Evolutionary conservation across 257 asterid species (phyloP).

Genomic region (Ilex aquifolium): DNA sequence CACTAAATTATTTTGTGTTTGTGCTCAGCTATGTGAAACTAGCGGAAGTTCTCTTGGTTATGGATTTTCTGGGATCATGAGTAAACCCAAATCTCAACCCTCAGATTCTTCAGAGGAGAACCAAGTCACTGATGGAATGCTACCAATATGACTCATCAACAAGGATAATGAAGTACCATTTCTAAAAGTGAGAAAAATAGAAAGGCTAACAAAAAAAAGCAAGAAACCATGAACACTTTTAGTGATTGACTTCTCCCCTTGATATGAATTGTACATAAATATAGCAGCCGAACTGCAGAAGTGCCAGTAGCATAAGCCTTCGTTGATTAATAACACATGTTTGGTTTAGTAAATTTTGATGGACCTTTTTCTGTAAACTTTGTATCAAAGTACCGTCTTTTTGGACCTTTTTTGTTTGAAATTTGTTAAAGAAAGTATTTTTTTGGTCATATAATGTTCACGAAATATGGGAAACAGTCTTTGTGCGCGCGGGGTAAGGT

Average conservation of each 20-base stretch:
- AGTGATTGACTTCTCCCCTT: constrained; percentile 18
- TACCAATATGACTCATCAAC: constrained; percentile 36
- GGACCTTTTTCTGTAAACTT: too few relatives aligned
- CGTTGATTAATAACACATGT: constrained; percentile 16
- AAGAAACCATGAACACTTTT: constrained; percentile 13
- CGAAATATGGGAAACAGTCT: too few relatives aligned
- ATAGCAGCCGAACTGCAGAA: constrained; percentile 28
- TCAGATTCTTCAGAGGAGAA: constrained; percentile 64
- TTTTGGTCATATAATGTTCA: too few relatives aligned
- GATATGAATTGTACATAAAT: constrained; percentile 38
- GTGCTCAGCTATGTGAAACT: constrained; percentile 66
- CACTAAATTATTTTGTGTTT: too few relatives aligned
- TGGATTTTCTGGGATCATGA: constrained; percentile 60
- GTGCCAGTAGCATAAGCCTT: constrained; percentile 14
- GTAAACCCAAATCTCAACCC: constrained; percentile 52
- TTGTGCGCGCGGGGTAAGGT: too few relatives aligned
- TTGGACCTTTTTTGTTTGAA: too few relatives aligned
- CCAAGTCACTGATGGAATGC: constrained; percentile 62
- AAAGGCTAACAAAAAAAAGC: neutral
- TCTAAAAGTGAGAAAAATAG: neutral
- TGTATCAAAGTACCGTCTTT: too few relatives aligned
- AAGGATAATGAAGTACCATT: constrained; percentile 10
- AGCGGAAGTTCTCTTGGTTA: constrained; percentile 97
- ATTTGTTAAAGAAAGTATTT: too few relatives aligned
- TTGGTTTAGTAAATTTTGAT: neutral